Evolutionary conservation across 2,329 filamentous ascomycete species (phyloP), one percentile per base, ranked within the genome.

Genomic region (Blastomyces emzantsi): DNA sequence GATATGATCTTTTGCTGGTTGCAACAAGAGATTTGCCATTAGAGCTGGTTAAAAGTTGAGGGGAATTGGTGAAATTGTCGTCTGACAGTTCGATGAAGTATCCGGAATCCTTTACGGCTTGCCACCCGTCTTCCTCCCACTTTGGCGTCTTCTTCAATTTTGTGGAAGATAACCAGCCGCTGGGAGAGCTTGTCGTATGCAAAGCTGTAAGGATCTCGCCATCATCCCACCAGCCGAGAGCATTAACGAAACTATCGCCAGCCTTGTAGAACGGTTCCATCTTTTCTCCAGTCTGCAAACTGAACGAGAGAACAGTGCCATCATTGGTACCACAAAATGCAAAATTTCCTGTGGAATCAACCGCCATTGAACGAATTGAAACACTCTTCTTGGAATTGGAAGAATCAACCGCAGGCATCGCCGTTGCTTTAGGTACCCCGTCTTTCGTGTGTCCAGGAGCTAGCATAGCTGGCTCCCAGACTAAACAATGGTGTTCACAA

Each of bases 241-340:
- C 64, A n/a, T 69, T 69, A 55, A 75, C 66, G 11, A 68, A 55
- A 1, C 65, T 70, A 63, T 72, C 70, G 63, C 76, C 74, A 36
- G 13, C 8, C n/a, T 59, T 65, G 63, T 72, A 73, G 25, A 76
- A 69, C 25, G 62, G 69, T 33, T 66, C 56, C 47, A 73, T 55
- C 19, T 22, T 4, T 9, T 36, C 56, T 39, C 69, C 74, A 19
- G 66, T 74, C 56, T 65, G 69, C 28, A 67, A 56, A 33, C 70
- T 65, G 61, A 76, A 76, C 1, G 74, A 45, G 19, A 63, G 68
- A 39, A 78, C 70, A 1, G 70, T 69, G 19, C 75, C 76, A 63
- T 78, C 72, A 62, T 73, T 69, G 58, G 74, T 75, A 39, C 76
- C 76, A 54, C 75, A 76, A 62, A 77, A 71, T 13, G 74, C 61